Evolutionary conservation across 345 rosid genomes (phyloP).

Genomic region (Lepidium africanum): DNA sequence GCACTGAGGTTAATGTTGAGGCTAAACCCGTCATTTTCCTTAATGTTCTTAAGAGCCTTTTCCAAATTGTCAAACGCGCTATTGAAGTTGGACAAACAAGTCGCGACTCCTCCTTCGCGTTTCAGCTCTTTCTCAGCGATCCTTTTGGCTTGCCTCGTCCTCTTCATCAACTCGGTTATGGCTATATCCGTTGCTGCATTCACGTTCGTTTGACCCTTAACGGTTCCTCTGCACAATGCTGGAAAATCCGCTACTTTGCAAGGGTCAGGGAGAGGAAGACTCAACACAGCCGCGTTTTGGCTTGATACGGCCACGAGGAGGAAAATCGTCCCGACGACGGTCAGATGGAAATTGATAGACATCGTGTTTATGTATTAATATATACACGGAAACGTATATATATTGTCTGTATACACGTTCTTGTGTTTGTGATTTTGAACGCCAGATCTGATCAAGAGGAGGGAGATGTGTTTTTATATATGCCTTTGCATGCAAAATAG

Average conservation of each 20-base stretch:
- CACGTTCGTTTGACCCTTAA: constrained; percentile 19
- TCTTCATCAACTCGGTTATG: constrained; percentile 13
- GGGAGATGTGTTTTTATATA: constrained; percentile 22
- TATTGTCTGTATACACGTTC: constrained; percentile 8
- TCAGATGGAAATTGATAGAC: not conserved
- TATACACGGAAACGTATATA: constrained; percentile 25
- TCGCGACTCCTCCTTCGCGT: constrained; percentile 6
- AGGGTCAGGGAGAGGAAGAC: not conserved
- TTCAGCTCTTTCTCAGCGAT: constrained; percentile 6
- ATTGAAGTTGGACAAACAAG: constrained; percentile 21
- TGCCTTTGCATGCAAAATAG: not conserved
- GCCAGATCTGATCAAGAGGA: constrained; percentile 17
- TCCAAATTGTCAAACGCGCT: constrained; percentile 25
- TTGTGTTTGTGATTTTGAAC: constrained; percentile 16
- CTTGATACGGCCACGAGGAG: not conserved
- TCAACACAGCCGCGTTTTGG: not conserved
- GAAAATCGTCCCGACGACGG: constrained; percentile 1
- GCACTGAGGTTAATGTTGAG: constrained; percentile 32
- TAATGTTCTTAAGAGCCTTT: constrained; percentile 19
- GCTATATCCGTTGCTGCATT: constrained; percentile 22
- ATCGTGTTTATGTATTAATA: not conserved
- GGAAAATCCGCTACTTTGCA: constrained; percentile 16
- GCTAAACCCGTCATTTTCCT: constrained; percentile 21
- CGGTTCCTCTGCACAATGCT: constrained; percentile 14
- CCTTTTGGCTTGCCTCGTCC: constrained; percentile 3